These are phyloP conservation scores for Phytophthora chlamydospora DNA, from an alignment of 352 stramenopile species.

Conservation along the genomic window DNA sequence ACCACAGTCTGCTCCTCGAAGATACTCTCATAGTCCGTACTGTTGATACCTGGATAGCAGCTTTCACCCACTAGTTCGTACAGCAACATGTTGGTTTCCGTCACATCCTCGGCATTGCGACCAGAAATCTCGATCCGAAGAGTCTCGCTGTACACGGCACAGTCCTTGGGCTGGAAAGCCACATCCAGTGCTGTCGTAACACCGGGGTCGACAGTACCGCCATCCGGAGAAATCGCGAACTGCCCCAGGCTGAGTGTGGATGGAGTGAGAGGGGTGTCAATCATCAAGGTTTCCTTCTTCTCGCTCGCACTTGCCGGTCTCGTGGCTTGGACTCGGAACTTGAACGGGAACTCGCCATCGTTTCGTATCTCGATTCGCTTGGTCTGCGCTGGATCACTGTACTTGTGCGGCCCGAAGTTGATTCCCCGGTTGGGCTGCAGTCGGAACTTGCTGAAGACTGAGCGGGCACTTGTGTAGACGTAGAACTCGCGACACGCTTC, in stretches of 20 bases:
- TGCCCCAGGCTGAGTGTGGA: conserved; percentile 63
- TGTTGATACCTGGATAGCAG: conserved; percentile 93
- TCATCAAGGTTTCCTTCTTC: conserved; percentile 26
- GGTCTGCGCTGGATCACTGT: conserved; percentile 76
- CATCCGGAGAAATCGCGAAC: conserved; percentile 82
- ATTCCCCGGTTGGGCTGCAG: conserved; percentile 91
- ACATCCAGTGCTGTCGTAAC: conserved; percentile 75
- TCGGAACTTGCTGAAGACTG: conserved; percentile 88
- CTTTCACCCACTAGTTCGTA: conserved; percentile 94
- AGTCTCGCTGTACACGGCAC: conserved; percentile 70
- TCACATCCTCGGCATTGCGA: conserved; percentile 53
- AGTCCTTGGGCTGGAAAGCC: conserved; percentile 82
- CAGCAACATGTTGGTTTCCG: conserved; percentile 47
- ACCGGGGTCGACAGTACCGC: conserved; percentile 86
- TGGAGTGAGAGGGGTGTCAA: conserved; percentile 48
- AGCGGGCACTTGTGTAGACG: conserved; percentile 72
- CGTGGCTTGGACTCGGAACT: conserved; percentile 66
- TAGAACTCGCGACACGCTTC: conserved; percentile 91
- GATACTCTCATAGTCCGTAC: conserved; percentile 88
- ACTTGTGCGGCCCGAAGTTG: conserved; percentile 93
- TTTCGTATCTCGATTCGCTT: conserved; percentile 93
- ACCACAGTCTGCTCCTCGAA: conserved; percentile 97
- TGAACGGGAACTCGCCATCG: conserved; percentile 93
- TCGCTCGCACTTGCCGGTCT: conserved; percentile 6
- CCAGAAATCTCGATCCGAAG: conserved; percentile 82